Base-by-base conservation (phyloP, 1,139 yeast genomes). In the Arxiozyma slooffiae region DNA sequence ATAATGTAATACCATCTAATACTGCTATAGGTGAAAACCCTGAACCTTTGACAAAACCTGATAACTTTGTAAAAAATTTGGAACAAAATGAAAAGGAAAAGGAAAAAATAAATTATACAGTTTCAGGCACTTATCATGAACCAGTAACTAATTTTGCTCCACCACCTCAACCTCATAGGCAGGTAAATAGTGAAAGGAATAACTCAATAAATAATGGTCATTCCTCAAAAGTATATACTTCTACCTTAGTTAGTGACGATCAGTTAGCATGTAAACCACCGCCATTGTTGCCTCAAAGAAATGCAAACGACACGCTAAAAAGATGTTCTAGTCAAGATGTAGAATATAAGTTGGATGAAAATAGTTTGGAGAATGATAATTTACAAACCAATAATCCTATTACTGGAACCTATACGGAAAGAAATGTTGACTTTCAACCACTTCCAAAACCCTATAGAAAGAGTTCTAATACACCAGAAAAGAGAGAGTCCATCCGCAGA, bases 101-200 rank as follows among this genome's bases (percentile, higher is more conserved):
- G 30, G 48, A 24, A 37, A 34, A 20, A 14, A 8, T 17, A 21
- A 24, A 46, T 18, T n/a, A 37, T n/a, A 38, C 37, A 9, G 20
- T 50, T 30, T 7, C 39, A 7, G 50, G 50, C 1, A 9, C 40
- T 20, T 51, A 51, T 44, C 48, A 50, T 11, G 56, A 51, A 22
- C 51, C 53, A 9, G 24, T 47, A 8, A 36, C 49, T 3, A 44
- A 38, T 40, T 51, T 44, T 48, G 53, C 68, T 3, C 71, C 71
- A 14, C 71, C 71, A 4, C 71, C 71, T 40, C 57, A 47, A 21
- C 68, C 65, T n/a, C 57, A 57, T 43, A 49, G 59, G 45, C 48
- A 39, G 22, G 51, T 42, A 3, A 40, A 47, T 17, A 50, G 50
- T 18, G 24, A 21, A 7, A 18, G 44, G 11, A 47, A 22, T 6